phyloP scores from a whole-genome alignment of 78 protist species.

The Andalucia godoyi region DNA sequence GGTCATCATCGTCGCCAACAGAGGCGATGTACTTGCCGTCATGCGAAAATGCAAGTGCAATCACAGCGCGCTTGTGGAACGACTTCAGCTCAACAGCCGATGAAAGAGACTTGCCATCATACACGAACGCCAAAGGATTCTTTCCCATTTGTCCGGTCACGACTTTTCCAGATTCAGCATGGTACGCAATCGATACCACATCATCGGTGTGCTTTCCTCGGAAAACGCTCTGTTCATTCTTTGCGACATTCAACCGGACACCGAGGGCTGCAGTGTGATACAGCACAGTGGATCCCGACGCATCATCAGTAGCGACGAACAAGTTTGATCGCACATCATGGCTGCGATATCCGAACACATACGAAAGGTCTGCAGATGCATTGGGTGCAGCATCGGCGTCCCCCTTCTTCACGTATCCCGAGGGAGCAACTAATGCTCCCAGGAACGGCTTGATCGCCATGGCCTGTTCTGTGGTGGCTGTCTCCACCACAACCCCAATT shows the following conservation, averaged over 20 bases:
- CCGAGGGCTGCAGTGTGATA: constrained; percentile 26
- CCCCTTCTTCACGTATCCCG: no score
- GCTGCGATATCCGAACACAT: constrained; percentile 32
- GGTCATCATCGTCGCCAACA: constrained; percentile 24
- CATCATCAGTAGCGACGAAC: no score
- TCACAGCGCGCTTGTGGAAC: constrained; percentile 12
- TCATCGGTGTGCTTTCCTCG: constrained; percentile 49
- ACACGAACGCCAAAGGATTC: constrained; percentile 3
- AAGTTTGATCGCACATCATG: constrained; percentile 4
- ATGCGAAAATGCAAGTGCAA: constrained; percentile 7
- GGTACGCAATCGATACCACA: constrained; percentile 17
- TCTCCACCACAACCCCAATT: no score
- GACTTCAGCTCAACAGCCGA: neutral
- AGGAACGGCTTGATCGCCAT: no score
- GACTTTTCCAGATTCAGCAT: neutral
- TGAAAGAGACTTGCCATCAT: neutral
- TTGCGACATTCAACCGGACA: neutral
- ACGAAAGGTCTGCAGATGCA: neutral
- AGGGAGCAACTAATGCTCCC: no score
- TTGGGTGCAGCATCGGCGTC: neutral
- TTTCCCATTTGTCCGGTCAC: constrained; percentile 41
- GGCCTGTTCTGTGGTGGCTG: no score
- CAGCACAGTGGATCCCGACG: no score
- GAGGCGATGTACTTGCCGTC: constrained; percentile 15
- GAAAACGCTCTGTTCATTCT: constrained; percentile 29